Evolutionary conservation across 495 filamentous ascomycete genomes (phyloP).

Genomic region (Hypoxylon lenormandii): DNA sequence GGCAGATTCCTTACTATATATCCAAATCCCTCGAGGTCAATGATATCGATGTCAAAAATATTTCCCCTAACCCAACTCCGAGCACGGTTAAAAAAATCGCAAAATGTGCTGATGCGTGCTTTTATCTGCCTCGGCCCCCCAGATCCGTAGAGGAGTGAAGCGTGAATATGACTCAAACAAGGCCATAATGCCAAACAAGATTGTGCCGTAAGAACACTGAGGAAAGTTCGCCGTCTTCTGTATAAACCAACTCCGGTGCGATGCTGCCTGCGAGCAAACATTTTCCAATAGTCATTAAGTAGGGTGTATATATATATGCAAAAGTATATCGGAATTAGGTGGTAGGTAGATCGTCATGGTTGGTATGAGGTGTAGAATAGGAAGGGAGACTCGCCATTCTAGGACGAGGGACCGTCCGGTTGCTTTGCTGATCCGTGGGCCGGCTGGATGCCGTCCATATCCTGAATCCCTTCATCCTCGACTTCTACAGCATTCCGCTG

Average conservation of each 20-base stretch:
- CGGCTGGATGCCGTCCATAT: conserved; percentile 53
- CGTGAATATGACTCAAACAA: conserved; percentile 20
- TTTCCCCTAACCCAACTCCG: conserved; percentile 34
- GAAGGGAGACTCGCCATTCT: conserved; percentile 15
- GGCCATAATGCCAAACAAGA: conserved; percentile 11
- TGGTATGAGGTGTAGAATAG: conserved; percentile 12
- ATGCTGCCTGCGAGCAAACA: conserved; percentile 34
- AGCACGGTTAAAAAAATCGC: conserved; percentile 21
- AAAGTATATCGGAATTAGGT: conserved; percentile 7
- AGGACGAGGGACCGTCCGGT: conserved; percentile 38
- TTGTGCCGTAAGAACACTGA: conserved; percentile 10
- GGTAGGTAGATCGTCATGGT: conserved; percentile 11
- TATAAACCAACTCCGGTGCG: conserved; percentile 44
- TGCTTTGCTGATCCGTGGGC: conserved; percentile 43
- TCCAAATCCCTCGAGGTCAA: conserved; percentile 23
- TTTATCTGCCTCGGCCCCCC: conserved; percentile 30
- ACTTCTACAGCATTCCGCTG: conserved; percentile 47
- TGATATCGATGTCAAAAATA: conserved; percentile 22
- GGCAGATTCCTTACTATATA: conserved; percentile 11
- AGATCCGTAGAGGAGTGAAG: conserved; percentile 13
- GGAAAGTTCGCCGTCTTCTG: conserved; percentile 26
- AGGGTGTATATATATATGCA: conserved; percentile 23
- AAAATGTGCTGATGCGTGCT: conserved; percentile 41
- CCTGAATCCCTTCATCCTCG: conserved; percentile 57
- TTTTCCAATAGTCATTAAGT: neutral